These are phyloP conservation scores for Tillandsia leiboldiana DNA, from an alignment of 176 grass and related monocot genomes.

Conservation along the genomic window DNA sequence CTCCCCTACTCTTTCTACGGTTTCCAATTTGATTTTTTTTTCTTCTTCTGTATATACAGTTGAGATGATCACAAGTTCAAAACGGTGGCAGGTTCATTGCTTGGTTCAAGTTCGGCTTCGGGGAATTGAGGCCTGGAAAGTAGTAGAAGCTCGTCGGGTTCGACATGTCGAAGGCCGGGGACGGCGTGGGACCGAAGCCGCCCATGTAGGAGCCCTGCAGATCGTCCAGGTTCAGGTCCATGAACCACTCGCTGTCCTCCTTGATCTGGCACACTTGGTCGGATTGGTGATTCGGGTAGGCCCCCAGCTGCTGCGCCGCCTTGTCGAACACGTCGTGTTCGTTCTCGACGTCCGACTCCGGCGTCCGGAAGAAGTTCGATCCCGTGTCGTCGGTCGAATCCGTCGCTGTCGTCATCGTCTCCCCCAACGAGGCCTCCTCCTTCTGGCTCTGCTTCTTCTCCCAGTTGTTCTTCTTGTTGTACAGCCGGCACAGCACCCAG, in stretches of 20 bases:
- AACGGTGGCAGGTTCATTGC: slow-evolving; percentile 38
- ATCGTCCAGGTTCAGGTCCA: slow-evolving; percentile 37
- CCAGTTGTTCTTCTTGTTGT: slow-evolving; percentile 88
- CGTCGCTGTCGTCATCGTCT: slow-evolving; percentile 3
- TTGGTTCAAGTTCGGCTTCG: slow-evolving; percentile 43
- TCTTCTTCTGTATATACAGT: neutral
- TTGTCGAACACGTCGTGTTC: slow-evolving; percentile 1
- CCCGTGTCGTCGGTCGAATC: slow-evolving; percentile 26
- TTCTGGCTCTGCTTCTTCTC: slow-evolving; percentile 39
- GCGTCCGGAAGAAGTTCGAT: slow-evolving; percentile 53
- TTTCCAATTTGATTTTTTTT: neutral
- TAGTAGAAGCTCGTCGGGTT: slow-evolving; percentile 38
- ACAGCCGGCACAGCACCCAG: slow-evolving; percentile 65
- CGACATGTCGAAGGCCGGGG: slow-evolving; percentile 7
- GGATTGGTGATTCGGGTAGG: neutral
- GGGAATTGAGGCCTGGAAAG: slow-evolving; percentile 29
- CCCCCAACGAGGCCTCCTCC: slow-evolving; percentile 14
- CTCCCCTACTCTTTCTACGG: neutral
- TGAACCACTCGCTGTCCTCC: slow-evolving; percentile 54
- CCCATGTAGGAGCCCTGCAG: slow-evolving; percentile 33
- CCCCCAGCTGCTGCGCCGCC: slow-evolving; percentile 19
- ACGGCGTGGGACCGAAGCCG: slow-evolving; percentile 25
- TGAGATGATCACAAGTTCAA: slow-evolving; percentile 14
- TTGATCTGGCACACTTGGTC: slow-evolving; percentile 25
- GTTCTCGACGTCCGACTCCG: slow-evolving; percentile 58